Evolutionary conservation across 2,329 filamentous ascomycete genomes (phyloP), one percentile per base, ranked within the genome.

Genomic region (Cladosporium oxysporum): DNA sequence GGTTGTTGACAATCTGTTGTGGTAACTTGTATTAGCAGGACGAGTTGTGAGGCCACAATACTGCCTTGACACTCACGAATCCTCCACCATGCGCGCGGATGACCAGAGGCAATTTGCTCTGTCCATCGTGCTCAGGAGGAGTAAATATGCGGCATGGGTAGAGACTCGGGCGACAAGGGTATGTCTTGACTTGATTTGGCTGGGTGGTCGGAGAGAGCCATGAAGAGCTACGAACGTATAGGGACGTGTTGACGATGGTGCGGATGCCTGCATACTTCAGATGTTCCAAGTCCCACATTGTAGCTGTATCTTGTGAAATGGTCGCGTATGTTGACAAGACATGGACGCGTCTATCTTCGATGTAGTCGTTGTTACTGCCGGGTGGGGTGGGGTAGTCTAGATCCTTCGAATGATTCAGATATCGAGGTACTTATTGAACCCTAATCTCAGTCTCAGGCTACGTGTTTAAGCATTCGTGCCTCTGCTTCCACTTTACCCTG

Each of bases 21-120:
- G n/a, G 10, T 12, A 8, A n/a, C 1, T 44, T 47, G 10, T 47
- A n/a, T 47, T 47, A 47, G 41, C 8, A 12, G n/a, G 41, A n/a
- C n/a, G n/a, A 21, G n/a, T 21, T 47, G 2, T 23, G 0, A 10
- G 10, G n/a, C 8, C n/a, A 47, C 4, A 7, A 10, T 23, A 16
- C n/a, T 23, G 41, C 18, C n/a, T 47, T 16, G 7, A 11, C 4
- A 47, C 41, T 47, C 31, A 77, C 76, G 71, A 83, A 84, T 47
- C 83, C 83, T 66, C 84, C 83, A 63, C 84, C 84, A 69, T 87
- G 84, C 69, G 85, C 79, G 63, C 82, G 79, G 53, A 87, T 75
- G 55, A 85, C 76, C 2, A 81, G 75, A 1, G 83, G 82, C 23
- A 75, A 62, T 6, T 49, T 55, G 4, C 6, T n/a, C 6, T 61